These are phyloP conservation scores for Vigna hirtella DNA, from an alignment of 306 rosid genomes.

Conservation along the genomic window DNA sequence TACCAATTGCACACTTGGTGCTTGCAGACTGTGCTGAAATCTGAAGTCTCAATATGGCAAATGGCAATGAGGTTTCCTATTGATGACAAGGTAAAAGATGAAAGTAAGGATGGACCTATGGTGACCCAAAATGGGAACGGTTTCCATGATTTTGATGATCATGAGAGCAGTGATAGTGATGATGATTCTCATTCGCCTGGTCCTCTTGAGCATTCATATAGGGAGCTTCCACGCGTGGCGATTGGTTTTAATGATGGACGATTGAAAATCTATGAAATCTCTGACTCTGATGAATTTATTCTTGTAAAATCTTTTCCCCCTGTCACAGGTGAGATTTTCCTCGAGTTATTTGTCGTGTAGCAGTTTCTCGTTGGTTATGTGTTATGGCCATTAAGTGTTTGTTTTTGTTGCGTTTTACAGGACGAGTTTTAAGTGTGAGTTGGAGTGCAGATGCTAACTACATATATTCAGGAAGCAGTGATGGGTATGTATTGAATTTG, in stretches of 20 bases:
- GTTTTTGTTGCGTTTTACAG: slow-evolving; percentile 53
- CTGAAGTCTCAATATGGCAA: slow-evolving; percentile 84
- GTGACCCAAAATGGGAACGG: slow-evolving; percentile 73
- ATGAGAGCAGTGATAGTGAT: slow-evolving; percentile 67
- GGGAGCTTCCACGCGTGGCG: slow-evolving; percentile 62
- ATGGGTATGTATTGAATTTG: slow-evolving; percentile 70
- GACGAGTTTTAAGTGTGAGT: slow-evolving; percentile 80
- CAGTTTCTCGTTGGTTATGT: neutral
- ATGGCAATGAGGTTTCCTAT: slow-evolving; percentile 69
- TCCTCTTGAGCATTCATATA: slow-evolving; percentile 40
- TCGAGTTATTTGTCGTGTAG: slow-evolving; percentile 9
- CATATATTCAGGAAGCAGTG: slow-evolving; percentile 90
- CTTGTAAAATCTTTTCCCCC: slow-evolving; percentile 74
- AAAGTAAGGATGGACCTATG: slow-evolving; percentile 18
- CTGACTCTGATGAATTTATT: slow-evolving; percentile 65
- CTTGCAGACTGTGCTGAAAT: slow-evolving; percentile 69
- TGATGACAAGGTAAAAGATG: slow-evolving; percentile 30
- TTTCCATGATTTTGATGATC: slow-evolving; percentile 37
- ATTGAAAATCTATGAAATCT: slow-evolving; percentile 69
- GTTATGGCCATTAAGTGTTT: slow-evolving; percentile 4
- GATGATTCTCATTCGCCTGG: slow-evolving; percentile 58
- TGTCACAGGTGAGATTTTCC: slow-evolving; percentile 79
- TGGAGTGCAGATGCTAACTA: slow-evolving; percentile 81
- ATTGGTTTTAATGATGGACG: slow-evolving; percentile 82
- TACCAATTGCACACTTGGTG: neutral